phyloP scores from a whole-genome alignment of 140 eudicot species.

The Flaveria floridana region DNA sequence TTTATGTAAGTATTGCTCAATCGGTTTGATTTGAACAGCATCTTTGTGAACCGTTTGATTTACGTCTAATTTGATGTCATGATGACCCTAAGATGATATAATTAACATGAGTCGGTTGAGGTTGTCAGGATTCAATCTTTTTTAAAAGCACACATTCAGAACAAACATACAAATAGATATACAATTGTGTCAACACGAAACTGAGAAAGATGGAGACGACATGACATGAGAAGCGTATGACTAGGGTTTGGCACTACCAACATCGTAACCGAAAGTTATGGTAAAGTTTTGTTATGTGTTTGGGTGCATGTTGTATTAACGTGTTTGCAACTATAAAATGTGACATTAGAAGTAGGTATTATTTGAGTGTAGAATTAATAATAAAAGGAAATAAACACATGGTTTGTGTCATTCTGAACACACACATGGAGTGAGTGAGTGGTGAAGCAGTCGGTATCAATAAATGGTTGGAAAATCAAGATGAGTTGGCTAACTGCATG shows the following conservation, averaged over 20 bases:
- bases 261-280: conserved; percentile 47
- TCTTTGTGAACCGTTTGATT: no score
- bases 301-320: conserved; percentile 27
- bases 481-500: conserved; percentile 64
- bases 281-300: conserved; percentile 45
- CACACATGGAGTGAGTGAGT: conserved; percentile 50
- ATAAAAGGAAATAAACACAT: conserved; percentile 36
- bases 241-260: conserved; percentile 45
- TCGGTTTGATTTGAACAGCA: not conserved
- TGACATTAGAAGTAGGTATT: conserved; percentile 24
- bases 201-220: conserved; percentile 19
- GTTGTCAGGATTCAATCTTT: not conserved
- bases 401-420: conserved; percentile 42
- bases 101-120: not conserved
- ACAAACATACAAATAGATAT: not conserved
- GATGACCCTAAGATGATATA: no score
- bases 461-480: conserved; percentile 67
- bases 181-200: conserved; percentile 7
- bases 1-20: no score
- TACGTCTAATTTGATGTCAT: no score
- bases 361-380: conserved; percentile 39
- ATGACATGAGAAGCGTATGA: conserved; percentile 38
- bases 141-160: conserved; percentile 14
- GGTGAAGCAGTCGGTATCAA: conserved; percentile 50
- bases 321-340: conserved; percentile 32